Percentiles rank a stretch among this genome's conserved stretches.
phyloP scores from a whole-genome alignment of 257 asterid genomes.

The Solanum ossicruentum region DNA sequence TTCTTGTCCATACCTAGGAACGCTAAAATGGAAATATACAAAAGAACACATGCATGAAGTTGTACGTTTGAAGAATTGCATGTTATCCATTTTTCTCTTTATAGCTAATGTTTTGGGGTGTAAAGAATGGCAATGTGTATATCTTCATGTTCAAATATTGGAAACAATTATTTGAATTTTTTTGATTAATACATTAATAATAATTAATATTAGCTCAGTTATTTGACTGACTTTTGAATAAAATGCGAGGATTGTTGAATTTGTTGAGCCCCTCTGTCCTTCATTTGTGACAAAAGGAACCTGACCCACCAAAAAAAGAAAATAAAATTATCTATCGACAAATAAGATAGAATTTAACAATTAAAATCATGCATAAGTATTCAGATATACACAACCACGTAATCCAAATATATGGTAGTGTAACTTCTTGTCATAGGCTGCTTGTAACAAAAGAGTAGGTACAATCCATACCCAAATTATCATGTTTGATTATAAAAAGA shows the following conservation, averaged over 20 bases:
- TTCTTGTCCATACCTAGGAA: not conserved
- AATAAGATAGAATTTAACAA: not conserved
- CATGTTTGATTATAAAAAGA: not conserved
- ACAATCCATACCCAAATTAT: not conserved
- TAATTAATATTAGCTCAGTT: not conserved
- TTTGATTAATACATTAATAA: not conserved
- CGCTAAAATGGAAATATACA: not conserved
- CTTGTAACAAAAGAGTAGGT: not conserved
- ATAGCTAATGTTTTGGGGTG: not conserved
- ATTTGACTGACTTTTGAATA: not conserved
- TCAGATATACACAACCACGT: not conserved
- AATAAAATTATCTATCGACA: no score
- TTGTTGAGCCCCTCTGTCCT: no score
- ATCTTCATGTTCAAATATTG: not conserved
- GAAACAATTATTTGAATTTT: not conserved
- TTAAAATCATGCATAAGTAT: not conserved
- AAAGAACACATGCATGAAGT: not conserved
- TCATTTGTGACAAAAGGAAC: no score
- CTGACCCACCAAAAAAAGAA: no score
- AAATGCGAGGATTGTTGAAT: not conserved
- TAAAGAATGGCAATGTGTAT: not conserved
- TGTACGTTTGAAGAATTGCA: not conserved
- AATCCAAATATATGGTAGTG: not conserved
- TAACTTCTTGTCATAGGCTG: not conserved
- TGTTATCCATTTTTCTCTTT: not conserved